Percentiles rank a stretch among this genome's conserved stretches.
phyloP scores from a whole-genome alignment of 2,329 filamentous ascomycete genomes.

The Triangularia verruculosa region DNA sequence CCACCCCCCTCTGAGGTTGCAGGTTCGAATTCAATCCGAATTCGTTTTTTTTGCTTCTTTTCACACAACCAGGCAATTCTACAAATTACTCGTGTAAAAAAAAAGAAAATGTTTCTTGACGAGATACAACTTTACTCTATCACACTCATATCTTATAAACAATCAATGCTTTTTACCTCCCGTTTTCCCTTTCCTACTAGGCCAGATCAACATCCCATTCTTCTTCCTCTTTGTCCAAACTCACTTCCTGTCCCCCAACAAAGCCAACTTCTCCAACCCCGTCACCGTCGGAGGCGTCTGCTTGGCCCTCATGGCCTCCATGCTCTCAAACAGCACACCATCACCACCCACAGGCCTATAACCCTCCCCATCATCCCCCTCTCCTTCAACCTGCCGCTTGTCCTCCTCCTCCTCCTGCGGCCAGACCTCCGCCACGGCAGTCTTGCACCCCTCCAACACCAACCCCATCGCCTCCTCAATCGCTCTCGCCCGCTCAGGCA shows the following conservation, averaged over 20 bases:
- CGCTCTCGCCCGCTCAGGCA: slow-evolving; percentile 82
- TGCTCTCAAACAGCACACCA: slow-evolving; percentile 50
- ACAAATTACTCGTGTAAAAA: no score
- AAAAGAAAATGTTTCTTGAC: no score
- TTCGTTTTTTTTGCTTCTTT: not conserved
- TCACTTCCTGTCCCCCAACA: slow-evolving; percentile 35
- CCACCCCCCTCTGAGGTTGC: no score
- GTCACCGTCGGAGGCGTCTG: slow-evolving; percentile 49
- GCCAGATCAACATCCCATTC: not conserved
- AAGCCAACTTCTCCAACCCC: slow-evolving; percentile 47
- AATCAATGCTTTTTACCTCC: not conserved
- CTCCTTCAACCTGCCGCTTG: slow-evolving; percentile 25
- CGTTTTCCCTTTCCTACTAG: no score
- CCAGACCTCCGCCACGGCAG: slow-evolving; percentile 68
- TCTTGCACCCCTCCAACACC: slow-evolving; percentile 66
- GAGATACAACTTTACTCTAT: not conserved
- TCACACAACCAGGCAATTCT: not conserved
- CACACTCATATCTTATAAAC: not conserved
- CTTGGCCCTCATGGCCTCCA: slow-evolving; percentile 44
- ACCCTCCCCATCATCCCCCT: slow-evolving; percentile 26
- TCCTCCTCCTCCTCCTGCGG: slow-evolving; percentile 16
- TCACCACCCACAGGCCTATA: slow-evolving; percentile 46
- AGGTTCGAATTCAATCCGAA: no score
- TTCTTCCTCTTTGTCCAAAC: not conserved
- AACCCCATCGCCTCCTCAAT: slow-evolving; percentile 72